Evolutionary conservation across 202 grass and related monocot species (phyloP), one percentile per base, ranked within the genome.

Genomic region (Carex sylvatica): DNA sequence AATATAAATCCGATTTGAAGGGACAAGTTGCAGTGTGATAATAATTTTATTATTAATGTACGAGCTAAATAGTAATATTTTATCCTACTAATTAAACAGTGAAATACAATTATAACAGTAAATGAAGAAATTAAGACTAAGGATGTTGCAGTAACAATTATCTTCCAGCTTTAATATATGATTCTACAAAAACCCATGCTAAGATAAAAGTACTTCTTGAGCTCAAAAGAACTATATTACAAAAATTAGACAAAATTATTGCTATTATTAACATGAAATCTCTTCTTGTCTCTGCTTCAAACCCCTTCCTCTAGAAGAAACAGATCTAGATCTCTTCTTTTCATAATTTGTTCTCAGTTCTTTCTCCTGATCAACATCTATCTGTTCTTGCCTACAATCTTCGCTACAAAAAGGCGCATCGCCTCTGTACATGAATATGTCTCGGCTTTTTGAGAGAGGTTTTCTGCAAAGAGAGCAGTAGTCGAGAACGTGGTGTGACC

Each of bases 331-430:
- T 19, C 44, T 73, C 53, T 64, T 33, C 51, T 72, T 83, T 2
- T 71, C 84, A 74, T 92, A 80, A 65, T 85, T 90, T 61, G 61
- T 77, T 28, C 85, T 68, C 44, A 82, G 83, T 83, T 97, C 87
- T 60, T 53, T 84, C 78, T 82, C 87, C 72, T 97, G 91, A 65
- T 97, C 94, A 15, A 91, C 84, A 64, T 93, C 91, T 64, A 97
- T 97, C 87, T 93, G 94, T 79, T 90, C 89, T 83, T 97, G 87
- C 75, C 94, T 83, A 86, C 94, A 97, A 84, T 93, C 94, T 86
- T 93, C 89, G 85, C 93, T 97, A 6, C 93, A 97, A 87, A 97
- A 97, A 10, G 93, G 91, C 56, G 64, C 84, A 80, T 97, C 86
- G n/a, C 94, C 90, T 89, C 85, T 89, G 83, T 94, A 94, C 92